Evolutionary conservation across 495 filamentous ascomycete species (phyloP).

Genomic region (Halenospora varia): DNA sequence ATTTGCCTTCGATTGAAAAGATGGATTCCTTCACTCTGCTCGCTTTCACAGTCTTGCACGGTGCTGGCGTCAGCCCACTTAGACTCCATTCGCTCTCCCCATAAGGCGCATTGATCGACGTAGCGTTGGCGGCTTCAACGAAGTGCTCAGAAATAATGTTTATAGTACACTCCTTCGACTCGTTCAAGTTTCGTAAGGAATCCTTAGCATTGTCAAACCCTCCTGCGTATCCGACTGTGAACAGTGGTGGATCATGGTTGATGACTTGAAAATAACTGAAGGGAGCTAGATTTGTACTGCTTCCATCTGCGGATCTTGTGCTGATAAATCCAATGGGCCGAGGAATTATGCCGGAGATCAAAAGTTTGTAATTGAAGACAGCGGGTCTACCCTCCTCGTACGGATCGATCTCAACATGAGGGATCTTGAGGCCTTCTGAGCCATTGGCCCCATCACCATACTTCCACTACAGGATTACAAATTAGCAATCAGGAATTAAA

Average conservation of each 20-base stretch:
- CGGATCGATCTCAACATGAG: constrained; percentile 80
- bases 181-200: constrained; percentile 66
- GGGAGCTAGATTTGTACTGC: constrained; percentile 72
- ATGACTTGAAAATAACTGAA: constrained; percentile 83
- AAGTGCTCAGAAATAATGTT: constrained; percentile 86
- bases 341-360: constrained; percentile 83
- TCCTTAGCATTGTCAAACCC: constrained; percentile 61
- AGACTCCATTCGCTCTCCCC: constrained; percentile 79
- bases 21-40: constrained; percentile 79
- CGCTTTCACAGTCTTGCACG: constrained; percentile 60
- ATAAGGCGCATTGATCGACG: constrained; percentile 72
- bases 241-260: constrained; percentile 86
- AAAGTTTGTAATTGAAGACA: constrained; percentile 82
- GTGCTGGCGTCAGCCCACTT: constrained; percentile 68
- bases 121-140: constrained; percentile 82
- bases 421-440: constrained; percentile 46
- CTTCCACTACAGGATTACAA: constrained; percentile 49
- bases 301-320: constrained; percentile 38
- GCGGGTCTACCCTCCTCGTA: constrained; percentile 64
- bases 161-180: constrained; percentile 72
- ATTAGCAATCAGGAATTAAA: no score
- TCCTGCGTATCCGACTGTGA: constrained; percentile 70
- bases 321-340: constrained; percentile 64
- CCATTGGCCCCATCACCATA: constrained; percentile 66
- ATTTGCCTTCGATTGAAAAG: constrained; percentile 74